Conservation (phyloP, 139 green algal species). For the Yamagishiella unicocca region DNA sequence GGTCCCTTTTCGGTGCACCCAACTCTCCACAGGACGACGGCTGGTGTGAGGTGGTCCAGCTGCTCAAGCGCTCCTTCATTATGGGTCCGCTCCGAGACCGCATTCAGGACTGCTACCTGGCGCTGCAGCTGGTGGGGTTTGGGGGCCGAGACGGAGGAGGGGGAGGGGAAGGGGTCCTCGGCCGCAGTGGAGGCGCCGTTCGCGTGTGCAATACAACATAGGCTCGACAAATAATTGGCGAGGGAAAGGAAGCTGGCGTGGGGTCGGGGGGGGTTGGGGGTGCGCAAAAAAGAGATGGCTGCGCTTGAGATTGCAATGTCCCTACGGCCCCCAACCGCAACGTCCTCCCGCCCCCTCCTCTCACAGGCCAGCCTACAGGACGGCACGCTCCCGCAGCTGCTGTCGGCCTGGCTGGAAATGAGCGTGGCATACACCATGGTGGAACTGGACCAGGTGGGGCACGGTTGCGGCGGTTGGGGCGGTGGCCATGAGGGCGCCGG, state of each 20-base stretch:
- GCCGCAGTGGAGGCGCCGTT: no score
- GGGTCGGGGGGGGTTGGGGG: background rate
- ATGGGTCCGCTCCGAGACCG: constrained; percentile 32
- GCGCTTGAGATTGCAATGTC: background rate
- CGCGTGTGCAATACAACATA: no score
- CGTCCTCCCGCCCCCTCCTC: background rate
- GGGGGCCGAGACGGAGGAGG: background rate
- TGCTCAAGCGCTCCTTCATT: constrained; percentile 43
- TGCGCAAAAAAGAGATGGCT: background rate
- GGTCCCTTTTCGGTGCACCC: no score
- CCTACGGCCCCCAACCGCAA: no score
- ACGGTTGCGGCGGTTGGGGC: background rate
- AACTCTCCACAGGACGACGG: background rate
- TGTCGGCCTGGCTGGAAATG: constrained; percentile 28
- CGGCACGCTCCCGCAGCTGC: constrained; percentile 10
- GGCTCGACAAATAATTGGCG: background rate
- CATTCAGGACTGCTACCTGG: constrained; percentile 33
- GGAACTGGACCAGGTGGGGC: background rate
- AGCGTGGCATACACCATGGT: background rate
- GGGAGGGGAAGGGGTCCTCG: no score
- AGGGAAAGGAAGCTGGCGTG: background rate
- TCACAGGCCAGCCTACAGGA: background rate
- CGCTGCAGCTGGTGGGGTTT: constrained; percentile 33
- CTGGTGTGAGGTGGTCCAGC: constrained; percentile 45
- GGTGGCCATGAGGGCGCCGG: background rate